Evolutionary conservation across 2,329 filamentous ascomycete species (phyloP), one percentile per base, ranked within the genome.

Genomic region (Verticillium isaacii): DNA sequence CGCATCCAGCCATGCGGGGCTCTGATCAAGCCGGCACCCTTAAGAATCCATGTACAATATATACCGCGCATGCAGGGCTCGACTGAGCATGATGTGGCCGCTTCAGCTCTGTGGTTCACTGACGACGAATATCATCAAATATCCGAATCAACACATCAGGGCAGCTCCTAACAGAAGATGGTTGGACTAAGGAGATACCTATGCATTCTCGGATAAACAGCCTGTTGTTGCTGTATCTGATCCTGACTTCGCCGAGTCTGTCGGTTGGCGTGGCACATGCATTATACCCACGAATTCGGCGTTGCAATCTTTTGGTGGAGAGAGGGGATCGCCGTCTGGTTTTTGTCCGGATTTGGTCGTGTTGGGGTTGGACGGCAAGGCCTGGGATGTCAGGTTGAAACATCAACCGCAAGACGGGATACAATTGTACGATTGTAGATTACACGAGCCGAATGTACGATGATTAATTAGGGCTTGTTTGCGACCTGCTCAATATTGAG

Each of bases 1-100:
- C 17, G 66, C 64, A 34, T 66, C 64, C 52, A 67, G 60, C 50
- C 71, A 73, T 45, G 61, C 65, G 3, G 69, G 69, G 41, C 61
- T 74, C 37, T 74, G 63, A 68, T 50, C 8, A 32, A 34, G 15
- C 29, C 25, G 54, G 4, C 54, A 15, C 19, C 12, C 8, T 52
- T 25, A 25, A 19, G 19, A 17, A 52, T 52, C 12, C 45, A 52
- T 52, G 45, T 52, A 52, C 45, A 52, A 19, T 52, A 52, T 52
- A 29, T 52, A 25, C 19, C 17, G 39, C 39, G 39, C n/a, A 45
- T n/a, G 39, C 15, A 3, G 39, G 39, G n/a, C 3, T 3, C 39
- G 39, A n/a, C 17, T n/a, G n/a, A 9, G n/a, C 11, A 23, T 52
- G n/a, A 23, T 52, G 45, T 23, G 45, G 45, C n/a, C 45, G 19